Evolutionary conservation across 306 rosid species (phyloP).

Genomic region (Trifolium dubium): DNA sequence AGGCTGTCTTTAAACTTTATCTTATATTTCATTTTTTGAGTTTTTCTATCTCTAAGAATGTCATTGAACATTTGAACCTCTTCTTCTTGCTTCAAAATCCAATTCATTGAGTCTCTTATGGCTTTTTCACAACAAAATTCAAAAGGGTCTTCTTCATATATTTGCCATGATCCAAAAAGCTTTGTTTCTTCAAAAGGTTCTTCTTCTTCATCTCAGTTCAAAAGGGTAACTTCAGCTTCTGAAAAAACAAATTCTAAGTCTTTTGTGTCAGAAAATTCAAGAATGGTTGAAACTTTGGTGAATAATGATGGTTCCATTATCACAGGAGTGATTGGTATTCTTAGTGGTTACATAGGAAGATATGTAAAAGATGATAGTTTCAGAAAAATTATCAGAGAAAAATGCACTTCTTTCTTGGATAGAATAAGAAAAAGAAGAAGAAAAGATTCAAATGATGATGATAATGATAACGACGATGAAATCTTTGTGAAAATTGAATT

Average conservation of each 20-base stretch:
- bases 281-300: slow-evolving; percentile 51
- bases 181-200: slow-evolving; percentile 38
- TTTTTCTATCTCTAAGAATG: slow-evolving; percentile 45
- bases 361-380: slow-evolving; percentile 64
- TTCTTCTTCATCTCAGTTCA: slow-evolving; percentile 53
- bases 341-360: slow-evolving; percentile 76
- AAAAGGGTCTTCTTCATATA: slow-evolving; percentile 52
- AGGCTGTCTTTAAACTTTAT: slow-evolving; percentile 45
- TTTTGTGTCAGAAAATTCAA: slow-evolving; percentile 45
- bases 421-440: slow-evolving; percentile 31
- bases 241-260: slow-evolving; percentile 56
- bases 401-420: slow-evolving; percentile 57
- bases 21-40: slow-evolving; percentile 27
- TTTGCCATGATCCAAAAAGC: slow-evolving; percentile 59
- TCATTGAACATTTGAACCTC: slow-evolving; percentile 33
- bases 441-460: slow-evolving; percentile 37
- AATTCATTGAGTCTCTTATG: slow-evolving; percentile 43
- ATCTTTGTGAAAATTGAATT: slow-evolving; percentile 52
- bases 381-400: slow-evolving; percentile 52
- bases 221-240: slow-evolving; percentile 49
- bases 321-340: slow-evolving; percentile 64
- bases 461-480: slow-evolving; percentile 28
- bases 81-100: slow-evolving; percentile 44
- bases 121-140: slow-evolving; percentile 54
- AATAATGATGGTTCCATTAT: slow-evolving; percentile 56